Base-by-base conservation (phyloP, 768 basidiomycete genomes). In the Hygrocybe coccinea region DNA sequence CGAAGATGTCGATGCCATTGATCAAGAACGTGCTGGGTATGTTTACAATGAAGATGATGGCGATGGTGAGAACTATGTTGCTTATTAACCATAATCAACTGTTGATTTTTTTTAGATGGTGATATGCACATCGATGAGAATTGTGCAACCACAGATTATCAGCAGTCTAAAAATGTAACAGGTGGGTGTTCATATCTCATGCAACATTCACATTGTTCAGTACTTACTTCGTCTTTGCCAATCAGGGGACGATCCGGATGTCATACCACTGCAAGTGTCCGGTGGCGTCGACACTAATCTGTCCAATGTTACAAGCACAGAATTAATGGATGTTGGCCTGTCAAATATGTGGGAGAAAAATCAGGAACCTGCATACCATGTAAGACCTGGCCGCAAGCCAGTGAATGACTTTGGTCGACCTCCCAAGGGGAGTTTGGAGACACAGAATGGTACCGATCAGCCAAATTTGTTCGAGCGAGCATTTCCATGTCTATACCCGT, bases 201-300 rank as follows among this genome's bases (percentile, higher is more conserved):
- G n/a, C 17, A 46, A 12, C 12, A 12, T 3, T 11, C 12, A 25
- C 3, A 46, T 46, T 17, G 21, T 11, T 5, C 3, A 25, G n/a
- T 6, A 21, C 7, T 11, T 7, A 12, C 19, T 45, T 11, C 10
- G n/a, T n/a, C 19, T 45, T 12, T 45, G 10, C 19, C 19, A 8
- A 45, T 3, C 67, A 8, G 68, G 74, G 43, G 67, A 67, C 50
- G 60, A 76, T 0, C 76, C 75, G 1, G 34, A 56, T 0, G 70
- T 71, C 0, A 64, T 72, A 11, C 70, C 71, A 1, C 33, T 72
- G 9, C 60, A 67, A 34, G 19, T 59, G 0, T 55, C 59, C 7
- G 72, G 68, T 2, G 52, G 57, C 0, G 49, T 65, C 3, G 69
- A 74, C 52, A 69, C 54, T 1, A 69, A 73, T 36, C 33, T 70